Conservation (phyloP, 768 basidiomycete genomes). For the Tricholoma bakamatsutake region DNA sequence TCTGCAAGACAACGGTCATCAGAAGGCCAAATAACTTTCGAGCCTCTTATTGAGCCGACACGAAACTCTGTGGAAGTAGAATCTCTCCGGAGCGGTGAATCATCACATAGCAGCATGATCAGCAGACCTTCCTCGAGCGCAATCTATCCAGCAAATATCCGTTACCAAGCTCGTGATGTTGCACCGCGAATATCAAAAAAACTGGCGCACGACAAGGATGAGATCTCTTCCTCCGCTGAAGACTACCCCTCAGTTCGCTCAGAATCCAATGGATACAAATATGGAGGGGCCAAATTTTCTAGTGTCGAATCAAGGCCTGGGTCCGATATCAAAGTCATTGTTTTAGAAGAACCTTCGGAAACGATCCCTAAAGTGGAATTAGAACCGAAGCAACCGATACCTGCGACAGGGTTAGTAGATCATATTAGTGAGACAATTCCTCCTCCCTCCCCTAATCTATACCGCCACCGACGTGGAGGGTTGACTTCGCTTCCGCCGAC, state of each 20-base stretch:
- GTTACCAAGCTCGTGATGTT: background rate
- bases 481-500: constrained; percentile 21
- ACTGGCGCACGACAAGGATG: background rate
- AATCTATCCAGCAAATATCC: constrained; percentile 7
- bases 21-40: constrained; percentile 53
- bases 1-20: constrained; percentile 31
- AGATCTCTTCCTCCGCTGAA: background rate
- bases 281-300: background rate
- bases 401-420: background rate
- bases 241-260: constrained; percentile 6
- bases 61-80: constrained; percentile 41
- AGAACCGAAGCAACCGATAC: constrained; percentile 7
- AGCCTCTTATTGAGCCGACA: constrained; percentile 44
- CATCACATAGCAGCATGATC: constrained; percentile 34
- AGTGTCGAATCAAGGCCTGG: background rate
- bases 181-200: background rate
- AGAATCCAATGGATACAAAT: background rate
- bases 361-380: background rate
- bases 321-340: constrained; percentile 6
- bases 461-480: constrained; percentile 28
- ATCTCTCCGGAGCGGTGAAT: constrained; percentile 40
- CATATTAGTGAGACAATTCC: background rate
- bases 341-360: constrained; percentile 7
- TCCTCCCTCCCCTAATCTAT: constrained; percentile 11
- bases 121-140: constrained; percentile 26